Percentiles rank a stretch among this genome's conserved stretches.
These are phyloP conservation scores for Emergomyces africanus DNA, from an alignment of 2,329 filamentous ascomycete genomes.

Conservation along the genomic window DNA sequence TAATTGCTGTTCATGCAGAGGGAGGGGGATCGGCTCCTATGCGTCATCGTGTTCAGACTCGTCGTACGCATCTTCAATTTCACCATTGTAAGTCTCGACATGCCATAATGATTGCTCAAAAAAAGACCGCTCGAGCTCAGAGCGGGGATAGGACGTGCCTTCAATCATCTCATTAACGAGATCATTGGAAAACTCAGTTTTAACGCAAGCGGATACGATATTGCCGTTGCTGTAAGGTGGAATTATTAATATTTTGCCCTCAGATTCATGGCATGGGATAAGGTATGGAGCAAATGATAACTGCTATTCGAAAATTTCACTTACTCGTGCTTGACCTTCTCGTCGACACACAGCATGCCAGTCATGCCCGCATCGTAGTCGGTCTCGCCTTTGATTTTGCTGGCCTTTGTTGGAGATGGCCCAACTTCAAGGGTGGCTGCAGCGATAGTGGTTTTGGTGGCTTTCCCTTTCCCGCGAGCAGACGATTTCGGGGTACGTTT, in stretches of 20 bases:
- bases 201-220: not conserved
- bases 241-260: not conserved
- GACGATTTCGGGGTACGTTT: constrained; percentile 9
- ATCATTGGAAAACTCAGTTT: not conserved
- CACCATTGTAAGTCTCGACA: constrained; percentile 4
- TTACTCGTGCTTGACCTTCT: not conserved
- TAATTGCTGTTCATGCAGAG: not conserved
- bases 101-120: constrained; percentile 1
- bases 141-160: constrained; percentile 6
- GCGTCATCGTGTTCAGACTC: not conserved
- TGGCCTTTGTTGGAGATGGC: not conserved
- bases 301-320: not conserved
- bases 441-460: not conserved
- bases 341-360: not conserved
- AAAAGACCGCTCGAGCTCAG: not conserved
- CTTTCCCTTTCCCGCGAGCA: constrained; percentile 6
- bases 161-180: constrained; percentile 9
- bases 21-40: not conserved
- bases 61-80: not conserved
- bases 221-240: not conserved
- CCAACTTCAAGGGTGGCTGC: not conserved
- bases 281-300: not conserved
- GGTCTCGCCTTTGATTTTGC: not conserved
- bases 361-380: not conserved
- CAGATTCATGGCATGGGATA: not conserved